Percentiles rank a stretch among this genome's conserved stretches.
phyloP scores from a whole-genome alignment of 495 filamentous ascomycete species.

The Aspergillus ostianus region DNA sequence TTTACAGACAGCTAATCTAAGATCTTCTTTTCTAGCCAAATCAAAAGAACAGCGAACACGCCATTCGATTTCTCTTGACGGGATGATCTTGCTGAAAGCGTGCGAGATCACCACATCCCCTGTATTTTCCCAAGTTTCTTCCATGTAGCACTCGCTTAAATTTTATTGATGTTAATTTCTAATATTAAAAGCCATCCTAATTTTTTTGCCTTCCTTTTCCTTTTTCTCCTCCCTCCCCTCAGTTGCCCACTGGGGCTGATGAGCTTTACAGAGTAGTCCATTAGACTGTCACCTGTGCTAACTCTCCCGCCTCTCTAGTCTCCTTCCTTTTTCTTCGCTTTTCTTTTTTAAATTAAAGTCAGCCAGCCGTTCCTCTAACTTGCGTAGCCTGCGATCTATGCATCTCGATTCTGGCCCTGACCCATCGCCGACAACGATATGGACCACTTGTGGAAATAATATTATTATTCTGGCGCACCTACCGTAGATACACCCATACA shows the following conservation, averaged over 20 bases:
- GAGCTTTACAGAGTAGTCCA: conserved; percentile 4
- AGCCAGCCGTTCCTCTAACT: conserved; percentile 20
- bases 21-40: neutral
- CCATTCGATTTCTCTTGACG: neutral
- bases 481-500: neutral
- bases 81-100: conserved; percentile 2
- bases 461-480: conserved; percentile 7
- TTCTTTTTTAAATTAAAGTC: conserved; percentile 19
- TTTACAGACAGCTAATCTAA: neutral
- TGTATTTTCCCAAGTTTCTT: conserved; percentile 4
- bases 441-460: conserved; percentile 8
- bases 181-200: neutral
- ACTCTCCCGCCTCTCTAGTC: conserved; percentile 9
- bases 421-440: conserved; percentile 8
- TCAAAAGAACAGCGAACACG: neutral
- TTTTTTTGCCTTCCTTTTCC: conserved; percentile 1
- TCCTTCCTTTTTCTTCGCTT: conserved; percentile 5
- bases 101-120: conserved; percentile 1
- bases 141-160: neutral
- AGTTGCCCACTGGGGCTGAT: conserved; percentile 10
- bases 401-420: conserved; percentile 19
- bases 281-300: neutral
- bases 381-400: conserved; percentile 26
- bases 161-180: neutral
- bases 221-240: neutral